Evolutionary conservation across 1,284 basidiomycete species (phyloP), one percentile per base, ranked within the genome.

Genomic region (Neolentinus lepideus): DNA sequence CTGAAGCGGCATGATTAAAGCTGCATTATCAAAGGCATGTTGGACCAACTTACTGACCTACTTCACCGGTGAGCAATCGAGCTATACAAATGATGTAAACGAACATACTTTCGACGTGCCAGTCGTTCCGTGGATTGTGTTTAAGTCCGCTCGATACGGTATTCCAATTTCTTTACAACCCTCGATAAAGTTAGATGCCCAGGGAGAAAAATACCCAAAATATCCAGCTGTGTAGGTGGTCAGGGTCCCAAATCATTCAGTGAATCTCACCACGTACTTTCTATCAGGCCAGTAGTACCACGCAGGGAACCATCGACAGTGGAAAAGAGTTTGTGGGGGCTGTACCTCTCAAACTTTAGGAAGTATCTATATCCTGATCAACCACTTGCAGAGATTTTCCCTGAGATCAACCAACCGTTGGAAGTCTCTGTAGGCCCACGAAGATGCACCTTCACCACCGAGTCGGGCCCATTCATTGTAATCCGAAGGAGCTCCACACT

Each of bases 381-480:
- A 9, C n/a, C 24, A 9, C 16, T 2, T 8, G n/a, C n/a, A n/a
- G n/a, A n/a, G n/a, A n/a, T n/a, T n/a, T n/a, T n/a, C n/a, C n/a
- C n/a, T n/a, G n/a, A 58, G 70, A 51, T 62, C 80, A 21, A 50
- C 47, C 9, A 12, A 50, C 81, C 67, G 63, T 54, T 71, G 67
- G 56, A 88, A 72, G 51, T 80, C 75, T 47, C 75, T 68, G 77
- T 81, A 88, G 16, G 79, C 70, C 85, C 86, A 90, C 12, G 75
- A 73, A 10, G 79, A 57, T 10, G 70, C 68, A 21, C 70, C 78
- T 56, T 84, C 80, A n/a, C 75, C 76, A 19, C 72, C 72, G 29
- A 80, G 72, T n/a, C 68, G 60, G 0, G 78, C 83, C 79, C 84
- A 88, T 64, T 88, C 78, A 60, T 88, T 83, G 59, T 80, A 88